phyloP scores from a whole-genome alignment of 257 asterid species.

The Solanum chaucha region DNA sequence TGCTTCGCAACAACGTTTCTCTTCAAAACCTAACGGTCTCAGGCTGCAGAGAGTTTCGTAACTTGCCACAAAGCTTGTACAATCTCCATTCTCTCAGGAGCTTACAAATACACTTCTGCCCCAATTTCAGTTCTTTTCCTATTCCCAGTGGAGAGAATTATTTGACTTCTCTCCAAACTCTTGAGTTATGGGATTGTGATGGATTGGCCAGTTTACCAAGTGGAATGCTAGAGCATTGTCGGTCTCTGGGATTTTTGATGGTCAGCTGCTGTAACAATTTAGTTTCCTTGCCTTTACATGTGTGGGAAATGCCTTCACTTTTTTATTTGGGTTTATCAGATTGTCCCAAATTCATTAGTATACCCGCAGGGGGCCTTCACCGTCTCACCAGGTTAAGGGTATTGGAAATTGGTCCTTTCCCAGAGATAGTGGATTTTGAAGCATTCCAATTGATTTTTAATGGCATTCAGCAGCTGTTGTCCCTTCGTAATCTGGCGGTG shows the following conservation, averaged over 20 bases:
- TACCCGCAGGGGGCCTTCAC: not conserved
- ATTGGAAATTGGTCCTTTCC: not conserved
- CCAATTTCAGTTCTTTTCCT: not conserved
- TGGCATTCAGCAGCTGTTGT: not conserved
- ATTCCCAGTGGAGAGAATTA: not conserved
- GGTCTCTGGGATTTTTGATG: accelerated
- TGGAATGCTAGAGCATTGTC: not conserved
- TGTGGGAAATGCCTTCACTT: not conserved
- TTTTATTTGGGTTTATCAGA: accelerated
- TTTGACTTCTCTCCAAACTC: not conserved
- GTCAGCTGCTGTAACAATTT: not conserved
- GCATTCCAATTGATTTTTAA: not conserved
- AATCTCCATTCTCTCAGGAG: not conserved
- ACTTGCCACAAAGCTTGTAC: constrained; percentile 1
- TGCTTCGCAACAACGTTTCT: not conserved
- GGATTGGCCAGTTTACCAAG: not conserved
- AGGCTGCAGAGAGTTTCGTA: not conserved
- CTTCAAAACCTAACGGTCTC: not conserved
- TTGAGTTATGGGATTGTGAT: not conserved
- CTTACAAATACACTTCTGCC: not conserved
- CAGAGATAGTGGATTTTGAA: not conserved
- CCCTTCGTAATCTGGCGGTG: not conserved
- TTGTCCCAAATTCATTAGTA: constrained; percentile 1
- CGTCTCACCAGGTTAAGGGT: not conserved
- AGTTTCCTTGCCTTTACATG: not conserved